Base-by-base conservation (phyloP, 495 filamentous ascomycete genomes). In the Talaromyces trachyspermus region DNA sequence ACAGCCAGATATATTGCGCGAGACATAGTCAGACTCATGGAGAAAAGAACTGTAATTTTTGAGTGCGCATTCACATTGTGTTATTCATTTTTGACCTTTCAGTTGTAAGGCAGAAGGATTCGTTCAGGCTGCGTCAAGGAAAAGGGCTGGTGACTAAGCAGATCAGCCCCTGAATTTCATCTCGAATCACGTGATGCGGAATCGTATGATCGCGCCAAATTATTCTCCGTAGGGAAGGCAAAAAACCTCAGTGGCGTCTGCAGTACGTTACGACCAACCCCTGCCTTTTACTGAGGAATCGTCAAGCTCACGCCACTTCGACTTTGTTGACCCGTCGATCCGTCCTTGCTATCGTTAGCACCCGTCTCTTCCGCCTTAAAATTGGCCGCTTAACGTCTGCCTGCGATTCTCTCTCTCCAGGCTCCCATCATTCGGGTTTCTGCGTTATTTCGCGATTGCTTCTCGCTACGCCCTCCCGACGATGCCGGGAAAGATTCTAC, bases 401-500 rank as follows among this genome's bases (percentile, higher is more conserved):
- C n/a, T n/a, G n/a, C n/a, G n/a, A n/a, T n/a, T n/a, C n/a, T n/a
- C n/a, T n/a, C n/a, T n/a, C n/a, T n/a, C n/a, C n/a, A n/a, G n/a
- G n/a, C n/a, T n/a, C n/a, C n/a, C n/a, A n/a, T n/a, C n/a, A n/a
- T n/a, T n/a, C n/a, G n/a, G n/a, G 14, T 9, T 2, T 42, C 22
- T 2, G 12, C 19, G 39, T 24, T 17, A 40, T 42, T 42, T 7
- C 20, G 12, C 14, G 5, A n/a, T n/a, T n/a, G n/a, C n/a, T n/a
- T n/a, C n/a, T n/a, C n/a, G n/a, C n/a, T n/a, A n/a, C n/a, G n/a
- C n/a, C n/a, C n/a, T n/a, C n/a, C 24, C 53, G 24, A 66, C 27
- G 43, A 74, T 74, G 71, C 67, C 71, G 51, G 65, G 65, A 56
- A 76, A 74, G 56, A 83, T 76, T 30, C 75, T 96, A 22, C 89